Evolutionary conservation across 352 stramenopile genomes (phyloP).

Genomic region (Phytophthora cajani): DNA sequence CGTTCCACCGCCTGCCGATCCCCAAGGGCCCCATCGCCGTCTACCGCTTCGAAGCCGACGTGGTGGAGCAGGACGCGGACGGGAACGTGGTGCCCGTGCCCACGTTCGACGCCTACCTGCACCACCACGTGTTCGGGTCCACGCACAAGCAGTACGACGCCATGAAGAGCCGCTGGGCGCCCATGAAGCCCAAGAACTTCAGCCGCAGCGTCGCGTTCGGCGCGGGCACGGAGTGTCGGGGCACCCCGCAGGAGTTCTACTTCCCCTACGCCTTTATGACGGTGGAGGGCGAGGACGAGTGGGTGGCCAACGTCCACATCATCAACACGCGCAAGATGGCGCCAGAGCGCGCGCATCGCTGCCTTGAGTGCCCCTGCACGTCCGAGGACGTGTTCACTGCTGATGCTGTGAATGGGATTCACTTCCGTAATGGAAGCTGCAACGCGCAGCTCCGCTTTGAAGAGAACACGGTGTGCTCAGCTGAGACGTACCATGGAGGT

Average conservation of each 20-base stretch:
- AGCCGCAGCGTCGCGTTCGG: conserved; percentile 81
- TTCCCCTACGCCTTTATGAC: conserved; percentile 86
- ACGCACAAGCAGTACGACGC: conserved; percentile 70
- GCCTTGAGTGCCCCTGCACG: conserved; percentile 83
- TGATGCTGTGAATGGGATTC: conserved; percentile 60
- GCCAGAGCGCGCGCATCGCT: conserved; percentile 52
- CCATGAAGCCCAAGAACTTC: conserved; percentile 81
- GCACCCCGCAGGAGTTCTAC: conserved; percentile 81
- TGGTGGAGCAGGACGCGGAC: conserved; percentile 63
- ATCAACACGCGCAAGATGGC: conserved; percentile 81
- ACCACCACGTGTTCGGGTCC: conserved; percentile 84
- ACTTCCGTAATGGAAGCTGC: conserved; percentile 50
- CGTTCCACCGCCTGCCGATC: conserved; percentile 75
- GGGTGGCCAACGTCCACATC: conserved; percentile 82
- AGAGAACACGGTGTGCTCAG: conserved; percentile 75
- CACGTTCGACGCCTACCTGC: conserved; percentile 80
- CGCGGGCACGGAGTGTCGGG: conserved; percentile 78
- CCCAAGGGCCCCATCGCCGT: conserved; percentile 81
- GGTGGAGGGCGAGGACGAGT: conserved; percentile 78
- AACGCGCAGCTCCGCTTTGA: conserved; percentile 71
- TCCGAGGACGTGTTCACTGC: conserved; percentile 63
- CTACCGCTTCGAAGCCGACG: conserved; percentile 81
- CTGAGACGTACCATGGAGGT: conserved; percentile 68
- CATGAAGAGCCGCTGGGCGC: conserved; percentile 54
- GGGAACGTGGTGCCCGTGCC: conserved; percentile 62